Evolutionary conservation across 23 red algal species (phyloP).

Genomic region (Agarophyton chilense): DNA sequence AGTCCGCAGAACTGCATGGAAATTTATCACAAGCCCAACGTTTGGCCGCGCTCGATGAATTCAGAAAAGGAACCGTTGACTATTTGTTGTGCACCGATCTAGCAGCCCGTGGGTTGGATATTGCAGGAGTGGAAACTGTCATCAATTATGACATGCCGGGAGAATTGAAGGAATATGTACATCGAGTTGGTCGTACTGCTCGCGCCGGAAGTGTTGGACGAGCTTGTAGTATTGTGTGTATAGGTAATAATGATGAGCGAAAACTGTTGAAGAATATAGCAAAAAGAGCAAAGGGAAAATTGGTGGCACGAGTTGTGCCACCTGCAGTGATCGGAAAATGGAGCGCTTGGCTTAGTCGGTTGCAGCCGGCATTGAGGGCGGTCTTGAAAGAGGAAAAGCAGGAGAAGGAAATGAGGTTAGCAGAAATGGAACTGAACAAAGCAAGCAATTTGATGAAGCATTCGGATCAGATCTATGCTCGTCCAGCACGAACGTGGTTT

Average conservation of each 20-base stretch:
- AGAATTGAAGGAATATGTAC: conserved; percentile 88
- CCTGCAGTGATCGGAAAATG: conserved; percentile 64
- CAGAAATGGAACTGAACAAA: conserved; percentile 82
- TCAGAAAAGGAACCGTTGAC: conserved; percentile 74
- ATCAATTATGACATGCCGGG: conserved; percentile 92
- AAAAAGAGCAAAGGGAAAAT: conserved; percentile 64
- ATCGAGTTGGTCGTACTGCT: conserved; percentile 94
- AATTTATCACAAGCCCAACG: conserved; percentile 85
- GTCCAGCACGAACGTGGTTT: conserved; percentile 92
- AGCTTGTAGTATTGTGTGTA: conserved; percentile 82
- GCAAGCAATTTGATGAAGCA: conserved; percentile 85
- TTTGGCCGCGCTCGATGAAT: conserved; percentile 76
- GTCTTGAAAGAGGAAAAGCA: conserved; percentile 75
- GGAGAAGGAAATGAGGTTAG: conserved; percentile 71
- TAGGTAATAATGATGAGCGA: conserved; percentile 61
- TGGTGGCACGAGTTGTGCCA: conserved; percentile 71
- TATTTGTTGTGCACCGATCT: conserved; percentile 97
- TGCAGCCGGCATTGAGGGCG: conserved; percentile 32
- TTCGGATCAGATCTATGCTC: conserved; percentile 81
- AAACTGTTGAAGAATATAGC: conserved; percentile 77
- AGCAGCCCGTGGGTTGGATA: conserved; percentile 93
- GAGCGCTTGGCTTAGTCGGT: conserved; percentile 41
- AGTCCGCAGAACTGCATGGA: conserved; percentile 85
- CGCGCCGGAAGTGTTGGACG: conserved; percentile 80
- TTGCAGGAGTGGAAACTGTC: conserved; percentile 84